Base-by-base conservation (phyloP, 2,329 filamentous ascomycete genomes). In the Colletotrichum camelliae region DNA sequence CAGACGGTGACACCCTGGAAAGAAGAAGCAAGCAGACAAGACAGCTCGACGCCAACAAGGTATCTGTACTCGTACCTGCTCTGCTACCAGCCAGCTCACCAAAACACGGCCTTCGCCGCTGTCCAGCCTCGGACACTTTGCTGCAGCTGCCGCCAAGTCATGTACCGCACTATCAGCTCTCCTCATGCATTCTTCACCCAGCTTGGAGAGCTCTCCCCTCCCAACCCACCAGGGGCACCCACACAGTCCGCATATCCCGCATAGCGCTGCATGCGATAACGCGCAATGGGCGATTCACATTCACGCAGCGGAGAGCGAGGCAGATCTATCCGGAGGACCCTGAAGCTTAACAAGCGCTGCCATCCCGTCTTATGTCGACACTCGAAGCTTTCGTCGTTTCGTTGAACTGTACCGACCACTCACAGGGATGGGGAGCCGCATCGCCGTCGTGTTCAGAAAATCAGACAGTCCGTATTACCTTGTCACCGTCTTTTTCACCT, bases 361-460 rank as follows among this genome's bases (percentile, higher is more conserved):
- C 74, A 76, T 76, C 74, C 74, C 74, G 70, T 76, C 74, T 76
- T 76, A 68, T 76, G 70, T 76, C 65, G 74, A 73, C 70, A 73
- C 35, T 65, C 64, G 58, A 76, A 66, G 70, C 70, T 74, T 69
- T 69, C 58, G 48, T 57, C 48, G 74, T 69, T 76, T 73, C 39
- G 70, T 33, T 57, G 58, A 33, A 21, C 24, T 68, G 39, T 66
- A 16, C 62, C 43, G 48, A 31, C 65, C 64, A 37, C 21, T 73
- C 64, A 55, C 21, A 18, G 21, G 27, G n/a, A 16, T 52, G 29
- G 52, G 16, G 37, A 70, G 48, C 58, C 27, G 43, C 57, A 58
- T 57, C 48, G 29, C 70, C 29, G 55, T 72, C 58, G 52, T 73
- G 66, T 43, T 67, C 48, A 65, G 39, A 39, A 27, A 33, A 39